A percentile compares a stretch with the other conserved stretches of the same genome.
These are phyloP conservation scores for Ustilago shanxiensis DNA, from an alignment of 1,284 basidiomycete genomes.

Conservation along the genomic window DNA sequence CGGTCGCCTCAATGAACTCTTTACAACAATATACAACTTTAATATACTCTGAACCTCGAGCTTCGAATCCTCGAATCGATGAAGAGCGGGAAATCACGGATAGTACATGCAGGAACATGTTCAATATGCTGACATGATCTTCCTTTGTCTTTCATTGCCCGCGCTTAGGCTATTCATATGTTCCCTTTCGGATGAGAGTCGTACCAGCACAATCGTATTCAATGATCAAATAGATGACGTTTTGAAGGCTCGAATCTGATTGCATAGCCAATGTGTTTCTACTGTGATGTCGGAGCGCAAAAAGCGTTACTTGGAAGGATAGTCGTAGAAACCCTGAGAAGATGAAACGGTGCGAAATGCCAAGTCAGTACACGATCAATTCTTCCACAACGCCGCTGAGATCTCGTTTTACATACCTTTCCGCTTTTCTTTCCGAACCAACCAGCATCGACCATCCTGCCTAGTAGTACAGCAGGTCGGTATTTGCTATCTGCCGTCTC, in stretches of 20 bases:
- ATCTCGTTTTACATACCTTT: conserved; percentile 47
- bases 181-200: not conserved
- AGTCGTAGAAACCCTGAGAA: conserved; percentile 65
- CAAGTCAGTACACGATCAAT: not conserved
- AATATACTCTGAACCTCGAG: conserved; percentile 56
- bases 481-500: conserved; percentile 97
- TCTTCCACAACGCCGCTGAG: no score
- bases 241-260: not conserved
- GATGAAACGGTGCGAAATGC: not conserved
- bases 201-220: not conserved
- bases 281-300: not conserved
- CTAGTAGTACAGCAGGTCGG: conserved; percentile 88
- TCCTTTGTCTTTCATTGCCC: not conserved
- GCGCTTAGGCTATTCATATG: not conserved
- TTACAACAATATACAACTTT: conserved; percentile 51
- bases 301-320: conserved; percentile 41
- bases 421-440: conserved; percentile 89
- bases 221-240: no score
- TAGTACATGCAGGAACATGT: not conserved
- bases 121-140: not conserved
- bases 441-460: conserved; percentile 95
- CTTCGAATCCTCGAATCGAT: not conserved
- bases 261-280: not conserved
- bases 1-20: conserved; percentile 43
- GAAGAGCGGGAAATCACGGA: conserved; percentile 4